Base-by-base conservation (phyloP, 2,329 filamentous ascomycete species). In the Fusarium dimerum region DNA sequence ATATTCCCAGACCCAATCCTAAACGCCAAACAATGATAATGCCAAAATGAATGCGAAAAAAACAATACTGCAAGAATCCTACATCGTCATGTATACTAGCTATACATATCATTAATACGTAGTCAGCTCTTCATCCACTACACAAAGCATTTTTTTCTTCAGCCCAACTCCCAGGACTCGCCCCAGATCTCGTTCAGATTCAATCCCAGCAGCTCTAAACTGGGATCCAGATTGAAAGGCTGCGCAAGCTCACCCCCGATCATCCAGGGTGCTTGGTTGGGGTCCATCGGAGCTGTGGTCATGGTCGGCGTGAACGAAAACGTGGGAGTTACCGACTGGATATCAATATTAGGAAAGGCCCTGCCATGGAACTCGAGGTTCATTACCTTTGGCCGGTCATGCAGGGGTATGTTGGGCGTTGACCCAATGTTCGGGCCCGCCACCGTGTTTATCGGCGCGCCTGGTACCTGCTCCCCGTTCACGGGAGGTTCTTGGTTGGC, bases 131-230 rank as follows among this genome's bases (percentile, higher is more conserved):
- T 57, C 26, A 47, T 56, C 46, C 47, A 53, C 48, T 43, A 45
- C 34, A 51, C 7, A 7, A 26, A 26, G 20, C 20, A 40, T 40
- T 43, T 6, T 36, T 43, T 42, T 45, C 38, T 50, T 66, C 61
- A 73, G 50, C 71, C 73, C 54, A 74, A 62, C 57, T 76, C 73
- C 74, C 74, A 77, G 48, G 72, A 73, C 56, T 80, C 78, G 40
- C 78, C 79, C 80, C 80, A 83, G 48, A 83, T 70, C 57, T 82
- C 79, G 54, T 81, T 81, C 46, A 83, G 65, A 56, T 82, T 80
- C 48, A 80, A 71, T 4, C 79, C 80, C 45, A 82, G 67, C 41
- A 79, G 68, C 61, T 82, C 80, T 45, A 82, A 73, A 59, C 75
- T 81, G 53, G 80, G 78, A 51, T 82, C 80, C 30, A 79, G 75